phyloP scores from a whole-genome alignment of 2,329 filamentous ascomycete genomes.

The Mycosphaerelloides madeirae region DNA sequence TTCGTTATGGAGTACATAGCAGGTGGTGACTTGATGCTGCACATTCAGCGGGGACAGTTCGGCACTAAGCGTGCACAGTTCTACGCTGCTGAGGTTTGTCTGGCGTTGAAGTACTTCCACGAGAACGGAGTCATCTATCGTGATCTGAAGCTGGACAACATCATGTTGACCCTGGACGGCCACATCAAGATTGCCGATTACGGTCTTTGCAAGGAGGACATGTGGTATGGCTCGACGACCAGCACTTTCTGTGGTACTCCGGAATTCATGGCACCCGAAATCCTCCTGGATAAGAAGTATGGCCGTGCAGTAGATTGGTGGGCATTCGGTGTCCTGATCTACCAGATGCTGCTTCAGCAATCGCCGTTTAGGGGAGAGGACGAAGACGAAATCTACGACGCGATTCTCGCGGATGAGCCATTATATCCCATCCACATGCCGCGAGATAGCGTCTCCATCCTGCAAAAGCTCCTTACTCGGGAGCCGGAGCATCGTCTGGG shows the following conservation, averaged over 20 bases:
- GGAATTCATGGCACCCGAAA: conserved; percentile 99
- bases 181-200: conserved; percentile 99
- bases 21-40: conserved; percentile 96
- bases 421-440: conserved; percentile 99
- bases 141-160: conserved; percentile 78
- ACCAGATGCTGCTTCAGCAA: conserved; percentile 98
- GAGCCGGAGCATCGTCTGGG: conserved; percentile 91
- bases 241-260: conserved; percentile 99
- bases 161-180: conserved; percentile 86
- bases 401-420: conserved; percentile 94
- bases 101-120: conserved; percentile 98
- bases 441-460: conserved; percentile 90
- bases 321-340: conserved; percentile 98
- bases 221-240: conserved; percentile 97
- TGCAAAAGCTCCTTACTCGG: conserved; percentile 93
- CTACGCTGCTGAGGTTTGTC: conserved; percentile 93
- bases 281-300: conserved; percentile 96
- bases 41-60: conserved; percentile 95
- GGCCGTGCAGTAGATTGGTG: conserved; percentile 98
- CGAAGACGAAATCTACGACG: conserved; percentile 98
- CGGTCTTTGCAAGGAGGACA: conserved; percentile 98
- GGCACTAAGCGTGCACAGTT: conserved; percentile 95
- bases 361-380: conserved; percentile 98
- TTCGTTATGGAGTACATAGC: conserved; percentile 99
- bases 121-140: conserved; percentile 98